phyloP scores from a whole-genome alignment of 805 yeast species.

The Ascoidea tarda region DNA sequence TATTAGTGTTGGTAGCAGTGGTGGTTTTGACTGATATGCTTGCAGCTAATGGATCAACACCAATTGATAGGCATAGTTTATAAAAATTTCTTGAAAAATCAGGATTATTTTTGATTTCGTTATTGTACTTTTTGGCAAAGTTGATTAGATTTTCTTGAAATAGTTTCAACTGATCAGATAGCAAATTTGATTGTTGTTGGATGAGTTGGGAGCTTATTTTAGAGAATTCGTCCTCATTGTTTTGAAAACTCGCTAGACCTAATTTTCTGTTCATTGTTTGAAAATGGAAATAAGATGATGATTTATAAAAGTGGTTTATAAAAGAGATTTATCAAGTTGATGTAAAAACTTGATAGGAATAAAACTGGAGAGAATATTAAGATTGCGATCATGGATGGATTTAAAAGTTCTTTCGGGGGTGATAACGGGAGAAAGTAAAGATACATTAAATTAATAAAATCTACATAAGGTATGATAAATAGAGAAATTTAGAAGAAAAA shows the following conservation, averaged over 20 bases:
- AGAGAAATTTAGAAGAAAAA: too few species aligned
- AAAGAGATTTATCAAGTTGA: too few species aligned
- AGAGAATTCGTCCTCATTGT: conserved; percentile 25
- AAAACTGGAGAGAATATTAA: too few species aligned
- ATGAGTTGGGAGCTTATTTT: conserved; percentile 36
- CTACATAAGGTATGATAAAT: too few species aligned
- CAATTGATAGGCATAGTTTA: conserved; percentile 63
- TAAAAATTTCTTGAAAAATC: conserved; percentile 61
- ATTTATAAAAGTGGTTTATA: too few species aligned
- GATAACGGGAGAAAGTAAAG: too few species aligned
- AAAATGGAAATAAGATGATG: too few species aligned
- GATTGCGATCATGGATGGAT: too few species aligned
- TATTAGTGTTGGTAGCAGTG: conserved; percentile 12
- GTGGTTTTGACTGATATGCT: conserved; percentile 17
- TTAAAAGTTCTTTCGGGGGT: too few species aligned
- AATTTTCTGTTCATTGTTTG: conserved; percentile 10
- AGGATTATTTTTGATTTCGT: conserved; percentile 48
- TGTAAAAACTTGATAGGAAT: too few species aligned
- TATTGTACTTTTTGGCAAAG: conserved; percentile 60
- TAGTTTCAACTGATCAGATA: conserved; percentile 57
- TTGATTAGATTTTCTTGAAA: conserved; percentile 67
- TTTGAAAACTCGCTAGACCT: conserved; percentile 12
- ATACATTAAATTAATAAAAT: too few species aligned
- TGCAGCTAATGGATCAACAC: conserved; percentile 65
- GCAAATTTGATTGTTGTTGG: conserved; percentile 41